A percentile compares a stretch with the other conserved stretches of the same genome.
Evolutionary conservation across 208 protist species (phyloP).

Genomic region (Tetramitus jugosus): DNA sequence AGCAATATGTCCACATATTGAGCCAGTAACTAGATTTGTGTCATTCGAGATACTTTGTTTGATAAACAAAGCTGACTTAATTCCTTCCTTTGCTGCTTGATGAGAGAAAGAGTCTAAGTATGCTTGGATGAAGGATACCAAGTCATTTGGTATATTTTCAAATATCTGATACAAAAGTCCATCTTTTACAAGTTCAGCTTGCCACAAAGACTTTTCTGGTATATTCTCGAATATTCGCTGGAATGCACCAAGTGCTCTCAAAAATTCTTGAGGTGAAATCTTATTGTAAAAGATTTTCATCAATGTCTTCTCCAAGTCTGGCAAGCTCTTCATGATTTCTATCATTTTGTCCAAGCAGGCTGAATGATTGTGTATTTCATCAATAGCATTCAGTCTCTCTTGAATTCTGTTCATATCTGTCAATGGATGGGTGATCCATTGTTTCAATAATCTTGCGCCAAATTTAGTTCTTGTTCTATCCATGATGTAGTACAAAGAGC

Average conservation of each 20-base stretch:
- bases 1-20: no score
- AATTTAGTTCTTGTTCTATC: conserved; percentile 26
- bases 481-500: conserved; percentile 25
- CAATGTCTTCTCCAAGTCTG: background rate
- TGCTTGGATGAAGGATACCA: background rate
- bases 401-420: conserved; percentile 17
- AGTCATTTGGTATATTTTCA: background rate
- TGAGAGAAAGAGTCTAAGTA: background rate
- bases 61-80: no score
- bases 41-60: no score
- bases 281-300: background rate
- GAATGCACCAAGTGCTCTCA: background rate
- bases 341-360: background rate
- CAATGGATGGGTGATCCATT: conserved; percentile 35
- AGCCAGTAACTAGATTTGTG: no score
- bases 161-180: background rate
- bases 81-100: no score
- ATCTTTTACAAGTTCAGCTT: no score
- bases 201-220: no score
- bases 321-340: background rate
- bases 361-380: conserved; percentile 23
- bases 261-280: background rate
- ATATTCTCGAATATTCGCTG: background rate
- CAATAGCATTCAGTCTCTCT: conserved; percentile 31
- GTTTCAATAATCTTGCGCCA: conserved; percentile 29